Evolutionary conservation across 2,329 filamentous ascomycete genomes (phyloP).

Genomic region (Lecanicillium sp.): DNA sequence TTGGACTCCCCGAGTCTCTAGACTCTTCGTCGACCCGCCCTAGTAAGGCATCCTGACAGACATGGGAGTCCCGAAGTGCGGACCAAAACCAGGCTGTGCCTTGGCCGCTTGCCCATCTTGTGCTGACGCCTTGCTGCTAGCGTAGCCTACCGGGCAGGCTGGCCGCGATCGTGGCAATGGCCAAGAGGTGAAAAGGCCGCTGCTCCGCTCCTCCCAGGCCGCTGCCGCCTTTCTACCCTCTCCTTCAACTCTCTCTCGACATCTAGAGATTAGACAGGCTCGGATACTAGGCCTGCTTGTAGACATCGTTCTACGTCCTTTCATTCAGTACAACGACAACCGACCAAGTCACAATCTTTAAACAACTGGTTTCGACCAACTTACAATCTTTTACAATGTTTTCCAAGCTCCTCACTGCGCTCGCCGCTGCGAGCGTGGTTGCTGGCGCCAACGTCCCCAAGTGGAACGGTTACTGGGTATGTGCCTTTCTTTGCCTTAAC

Average conservation of each 20-base stretch:
- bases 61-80: background rate
- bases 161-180: constrained; percentile 4
- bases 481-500: background rate
- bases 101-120: background rate
- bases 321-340: constrained; percentile 29
- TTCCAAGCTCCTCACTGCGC: constrained; percentile 18
- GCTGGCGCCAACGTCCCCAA: constrained; percentile 19
- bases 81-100: background rate
- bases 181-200: constrained; percentile 5
- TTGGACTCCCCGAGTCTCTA: too few species aligned
- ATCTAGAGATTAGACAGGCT: constrained; percentile 22
- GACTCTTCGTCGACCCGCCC: constrained; percentile 6
- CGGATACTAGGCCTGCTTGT: constrained; percentile 27
- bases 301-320: constrained; percentile 33
- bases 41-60: constrained; percentile 4
- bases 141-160: background rate
- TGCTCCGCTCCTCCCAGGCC: constrained; percentile 6
- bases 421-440: constrained; percentile 20
- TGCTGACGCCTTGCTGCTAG: constrained; percentile 3
- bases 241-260: constrained; percentile 22
- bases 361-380: constrained; percentile 25
- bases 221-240: constrained; percentile 8
- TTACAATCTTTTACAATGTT: constrained; percentile 26
- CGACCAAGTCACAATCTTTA: constrained; percentile 24
- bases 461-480: constrained; percentile 37